A percentile compares a stretch with the other conserved stretches of the same genome.
phyloP scores from a whole-genome alignment of 192 early-diverging fungal species.

The Backusella australiensis region DNA sequence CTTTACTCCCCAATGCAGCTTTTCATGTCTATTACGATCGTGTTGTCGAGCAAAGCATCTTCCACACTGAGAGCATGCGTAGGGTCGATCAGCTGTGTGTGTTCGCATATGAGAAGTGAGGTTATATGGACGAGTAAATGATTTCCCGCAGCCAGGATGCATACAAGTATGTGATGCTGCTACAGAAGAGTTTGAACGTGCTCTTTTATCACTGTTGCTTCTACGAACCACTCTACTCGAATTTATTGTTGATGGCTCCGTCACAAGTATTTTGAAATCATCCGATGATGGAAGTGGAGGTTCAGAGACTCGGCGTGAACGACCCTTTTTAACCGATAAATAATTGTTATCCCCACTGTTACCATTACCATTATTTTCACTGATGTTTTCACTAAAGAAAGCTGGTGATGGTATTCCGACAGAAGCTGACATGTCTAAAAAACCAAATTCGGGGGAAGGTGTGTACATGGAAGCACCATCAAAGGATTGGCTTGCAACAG shows the following conservation, averaged over 20 bases:
- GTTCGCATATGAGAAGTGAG: constrained; percentile 73
- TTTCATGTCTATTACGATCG: constrained; percentile 83
- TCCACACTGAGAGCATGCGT: constrained; percentile 70
- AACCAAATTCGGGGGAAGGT: not conserved
- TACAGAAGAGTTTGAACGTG: not conserved
- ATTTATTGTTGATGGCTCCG: not conserved
- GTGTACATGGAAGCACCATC: constrained; percentile 8
- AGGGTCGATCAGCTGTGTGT: constrained; percentile 75
- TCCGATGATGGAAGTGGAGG: constrained; percentile 10
- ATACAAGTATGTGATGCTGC: constrained; percentile 12
- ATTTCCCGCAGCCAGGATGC: constrained; percentile 58
- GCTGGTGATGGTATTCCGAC: not conserved
- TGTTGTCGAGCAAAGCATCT: constrained; percentile 85
- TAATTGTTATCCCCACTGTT: not conserved
- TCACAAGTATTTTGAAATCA: not conserved
- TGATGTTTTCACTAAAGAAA: not conserved
- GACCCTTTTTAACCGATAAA: constrained; percentile 4
- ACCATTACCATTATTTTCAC: not conserved
- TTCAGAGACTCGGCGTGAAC: constrained; percentile 22
- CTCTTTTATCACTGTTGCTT: constrained; percentile 17
- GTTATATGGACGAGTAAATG: constrained; percentile 75
- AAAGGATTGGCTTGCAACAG: not conserved
- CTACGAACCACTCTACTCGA: not conserved
- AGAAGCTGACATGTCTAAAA: not conserved
- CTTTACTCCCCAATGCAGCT: constrained; percentile 70